Evolutionary conservation across 495 filamentous ascomycete species (phyloP), one percentile per base, ranked within the genome.

Genomic region (Elasticomyces elasticus): DNA sequence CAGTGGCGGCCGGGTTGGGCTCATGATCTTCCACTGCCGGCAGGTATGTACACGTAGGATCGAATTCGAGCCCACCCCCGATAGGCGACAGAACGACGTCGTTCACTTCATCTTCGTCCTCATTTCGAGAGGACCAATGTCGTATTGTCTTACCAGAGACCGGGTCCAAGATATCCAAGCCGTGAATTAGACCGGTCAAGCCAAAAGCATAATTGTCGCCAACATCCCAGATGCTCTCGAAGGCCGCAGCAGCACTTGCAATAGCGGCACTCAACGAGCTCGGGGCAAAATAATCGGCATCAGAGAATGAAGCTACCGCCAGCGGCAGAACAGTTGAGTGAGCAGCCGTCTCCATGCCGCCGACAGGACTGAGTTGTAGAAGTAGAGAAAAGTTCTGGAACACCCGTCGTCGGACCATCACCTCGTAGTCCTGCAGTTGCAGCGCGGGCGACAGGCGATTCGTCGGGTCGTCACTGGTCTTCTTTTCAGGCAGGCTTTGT

Each of bases 121-220:
- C 80, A 20, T 78, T 71, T 57, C 79, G 71, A 1, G 78, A 80
- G 31, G 80, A 78, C 75, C 82, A 82, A 33, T 82, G 69, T 30
- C 76, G 70, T 23, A 78, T 72, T 30, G 70, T 62, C 7, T 80
- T 69, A 51, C 71, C 78, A 7, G 79, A 46, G 9, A 58, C 47
- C 3, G 59, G 54, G 38, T 58, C 41, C 28, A 42, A 20, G 25
- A 86, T 71, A 51, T 84, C 79, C 65, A 92, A 87, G 1, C 88
- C 86, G 24, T 81, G 74, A 5, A 94, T 79, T 28, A 95, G 74
- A 19, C 91, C 86, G 13, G 87, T 92, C 17, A 97, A 81, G 0
- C 92, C 92, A 69, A 94, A 97, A 1, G 88, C 92, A 56, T 82
- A 87, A 65, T 96, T 97, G 65, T 99, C 92, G 13, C 82, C 87